These are phyloP conservation scores for Penicillium rolfsii DNA, from an alignment of 2,329 filamentous ascomycete genomes.

Conservation along the genomic window DNA sequence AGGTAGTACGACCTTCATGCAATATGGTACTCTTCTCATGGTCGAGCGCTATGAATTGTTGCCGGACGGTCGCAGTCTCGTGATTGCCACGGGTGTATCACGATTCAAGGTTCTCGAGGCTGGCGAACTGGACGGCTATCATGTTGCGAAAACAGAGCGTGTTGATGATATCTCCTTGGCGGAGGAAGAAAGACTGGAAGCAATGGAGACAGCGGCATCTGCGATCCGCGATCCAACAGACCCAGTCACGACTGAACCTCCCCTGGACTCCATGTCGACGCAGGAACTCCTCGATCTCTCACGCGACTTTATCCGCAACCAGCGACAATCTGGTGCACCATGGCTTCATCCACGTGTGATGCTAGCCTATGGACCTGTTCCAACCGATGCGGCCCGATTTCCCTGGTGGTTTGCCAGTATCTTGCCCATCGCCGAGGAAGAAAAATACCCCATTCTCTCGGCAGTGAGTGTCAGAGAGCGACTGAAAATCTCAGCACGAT, in stretches of 20 bases:
- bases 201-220: slow-evolving; percentile 60
- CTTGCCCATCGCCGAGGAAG: slow-evolving; percentile 72
- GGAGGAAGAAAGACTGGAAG: slow-evolving; percentile 78
- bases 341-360: slow-evolving; percentile 77
- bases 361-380: slow-evolving; percentile 75
- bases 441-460: slow-evolving; percentile 76
- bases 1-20: slow-evolving; percentile 62
- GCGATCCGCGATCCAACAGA: slow-evolving; percentile 28
- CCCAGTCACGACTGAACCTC: slow-evolving; percentile 27
- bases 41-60: slow-evolving; percentile 75
- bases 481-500: slow-evolving; percentile 78
- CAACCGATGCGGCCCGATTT: slow-evolving; percentile 74
- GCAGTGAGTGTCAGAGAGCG: slow-evolving; percentile 77
- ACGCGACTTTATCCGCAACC: slow-evolving; percentile 68
- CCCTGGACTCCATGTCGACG: slow-evolving; percentile 63
- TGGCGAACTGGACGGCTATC: slow-evolving; percentile 74
- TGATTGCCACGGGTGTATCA: slow-evolving; percentile 76
- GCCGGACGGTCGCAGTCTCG: slow-evolving; percentile 76
- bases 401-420: slow-evolving; percentile 91
- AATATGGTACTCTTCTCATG: slow-evolving; percentile 76
- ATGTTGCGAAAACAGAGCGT: slow-evolving; percentile 73
- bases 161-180: slow-evolving; percentile 80
- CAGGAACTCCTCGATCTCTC: slow-evolving; percentile 68
- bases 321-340: slow-evolving; percentile 68
- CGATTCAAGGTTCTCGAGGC: slow-evolving; percentile 71